phyloP scores from a whole-genome alignment of 148 eudicot genomes.

The Selenicereus undatus region DNA sequence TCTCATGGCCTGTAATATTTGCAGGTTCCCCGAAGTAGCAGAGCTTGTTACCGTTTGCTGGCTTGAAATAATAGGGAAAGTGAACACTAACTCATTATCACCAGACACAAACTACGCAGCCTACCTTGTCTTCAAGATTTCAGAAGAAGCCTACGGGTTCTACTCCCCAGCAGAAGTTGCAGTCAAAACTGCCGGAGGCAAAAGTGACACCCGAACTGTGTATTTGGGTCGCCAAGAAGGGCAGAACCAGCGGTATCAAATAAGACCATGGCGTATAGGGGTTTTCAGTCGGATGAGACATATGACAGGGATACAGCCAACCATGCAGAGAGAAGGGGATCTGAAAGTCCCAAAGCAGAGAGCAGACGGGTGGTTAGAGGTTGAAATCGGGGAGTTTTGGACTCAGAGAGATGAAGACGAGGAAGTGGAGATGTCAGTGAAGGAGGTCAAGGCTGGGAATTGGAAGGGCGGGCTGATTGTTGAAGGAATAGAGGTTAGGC shows the following conservation, averaged over 20 bases:
- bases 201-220: conserved; percentile 21
- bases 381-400: conserved; percentile 47
- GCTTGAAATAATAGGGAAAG: conserved; percentile 48
- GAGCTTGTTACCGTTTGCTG: conserved; percentile 46
- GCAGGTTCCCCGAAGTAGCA: conserved; percentile 54
- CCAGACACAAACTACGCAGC: conserved; percentile 42
- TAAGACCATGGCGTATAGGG: conserved; percentile 29
- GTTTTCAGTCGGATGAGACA: conserved; percentile 16
- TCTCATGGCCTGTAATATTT: neutral
- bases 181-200: conserved; percentile 26
- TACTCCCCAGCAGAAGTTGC: conserved; percentile 29
- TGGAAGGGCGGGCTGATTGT: conserved; percentile 53
- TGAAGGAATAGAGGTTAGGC: conserved; percentile 65
- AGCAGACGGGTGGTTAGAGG: conserved; percentile 64
- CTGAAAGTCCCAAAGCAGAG: conserved; percentile 35
- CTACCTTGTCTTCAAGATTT: conserved; percentile 45
- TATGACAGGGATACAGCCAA: conserved; percentile 4
- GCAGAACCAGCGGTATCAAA: conserved; percentile 22
- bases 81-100: conserved; percentile 36
- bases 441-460: conserved; percentile 29
- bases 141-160: conserved; percentile 34
- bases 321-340: conserved; percentile 3
- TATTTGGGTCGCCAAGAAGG: conserved; percentile 26
- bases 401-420: conserved; percentile 27
- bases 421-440: conserved; percentile 38